Conservation (phyloP, 176 grass and related monocot species). For the Poa pratensis region DNA sequence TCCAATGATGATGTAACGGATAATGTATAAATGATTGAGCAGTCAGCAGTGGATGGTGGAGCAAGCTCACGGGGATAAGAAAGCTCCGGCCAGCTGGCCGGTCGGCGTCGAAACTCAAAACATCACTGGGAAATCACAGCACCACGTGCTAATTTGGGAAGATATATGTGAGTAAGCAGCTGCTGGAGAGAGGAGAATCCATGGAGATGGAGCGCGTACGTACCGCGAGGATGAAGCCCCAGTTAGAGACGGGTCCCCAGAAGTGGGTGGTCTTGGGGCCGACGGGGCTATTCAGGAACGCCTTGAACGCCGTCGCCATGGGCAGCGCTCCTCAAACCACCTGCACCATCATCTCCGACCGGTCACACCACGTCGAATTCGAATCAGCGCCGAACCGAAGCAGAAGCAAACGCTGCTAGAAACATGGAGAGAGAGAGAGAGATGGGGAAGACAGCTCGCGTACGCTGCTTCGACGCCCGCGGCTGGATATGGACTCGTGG, state of each 20-base stretch:
- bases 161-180: background rate
- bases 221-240: slow-evolving; percentile 75
- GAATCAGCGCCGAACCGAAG: slow-evolving; percentile 15
- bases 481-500: background rate
- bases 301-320: slow-evolving; percentile 52
- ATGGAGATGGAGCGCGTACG: slow-evolving; percentile 43
- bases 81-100: background rate
- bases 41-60: too few relatives aligned
- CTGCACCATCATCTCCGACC: background rate
- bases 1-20: background rate
- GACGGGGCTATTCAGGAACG: slow-evolving; percentile 73
- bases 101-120: background rate
- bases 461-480: background rate
- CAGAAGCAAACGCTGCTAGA: background rate
- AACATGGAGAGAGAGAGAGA: background rate
- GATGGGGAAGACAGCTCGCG: background rate
- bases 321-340: background rate
- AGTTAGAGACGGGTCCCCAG: slow-evolving; percentile 77
- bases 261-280: slow-evolving; percentile 88
- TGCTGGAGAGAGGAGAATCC: background rate
- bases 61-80: background rate
- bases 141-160: background rate
- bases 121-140: background rate
- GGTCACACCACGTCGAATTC: background rate
- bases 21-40: background rate